phyloP scores from a whole-genome alignment of 495 filamentous ascomycete species.

The Trypethelium eluteriae region DNA sequence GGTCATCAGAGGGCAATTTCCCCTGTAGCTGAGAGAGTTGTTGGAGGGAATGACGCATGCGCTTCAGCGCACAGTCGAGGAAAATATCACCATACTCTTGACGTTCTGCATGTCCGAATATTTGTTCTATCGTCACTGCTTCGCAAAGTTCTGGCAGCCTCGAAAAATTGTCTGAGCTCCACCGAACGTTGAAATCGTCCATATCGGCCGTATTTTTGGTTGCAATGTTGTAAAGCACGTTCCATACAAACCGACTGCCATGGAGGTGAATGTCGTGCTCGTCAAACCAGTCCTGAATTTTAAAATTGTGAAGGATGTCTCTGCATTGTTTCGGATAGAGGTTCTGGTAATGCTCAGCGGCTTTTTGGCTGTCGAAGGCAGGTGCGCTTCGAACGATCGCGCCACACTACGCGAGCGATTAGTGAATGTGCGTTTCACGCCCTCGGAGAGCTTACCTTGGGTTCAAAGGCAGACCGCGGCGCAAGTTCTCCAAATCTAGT shows the following conservation, averaged over 20 bases:
- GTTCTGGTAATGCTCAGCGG: constrained; percentile 23
- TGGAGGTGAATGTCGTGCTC: not conserved
- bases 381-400: constrained; percentile 26
- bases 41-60: not conserved
- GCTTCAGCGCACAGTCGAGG: not conserved
- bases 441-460: not conserved
- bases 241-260: not conserved
- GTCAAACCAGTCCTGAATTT: constrained; percentile 9
- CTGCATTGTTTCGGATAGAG: constrained; percentile 32
- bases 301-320: constrained; percentile 31
- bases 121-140: not conserved
- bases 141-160: not conserved
- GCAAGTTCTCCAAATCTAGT: constrained; percentile 26
- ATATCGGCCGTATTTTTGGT: constrained; percentile 1
- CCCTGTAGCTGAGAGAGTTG: not conserved
- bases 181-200: not conserved
- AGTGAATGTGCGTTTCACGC: not conserved
- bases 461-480: constrained; percentile 18
- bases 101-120: not conserved
- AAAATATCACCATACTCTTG: not conserved
- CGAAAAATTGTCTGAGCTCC: not conserved
- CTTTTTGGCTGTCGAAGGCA: constrained; percentile 29
- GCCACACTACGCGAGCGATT: constrained; percentile 26
- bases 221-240: constrained; percentile 4
- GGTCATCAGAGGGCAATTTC: not conserved